Evolutionary conservation across 1,284 basidiomycete genomes (phyloP).

Genomic region (Erythrobasidium hasegawianum): DNA sequence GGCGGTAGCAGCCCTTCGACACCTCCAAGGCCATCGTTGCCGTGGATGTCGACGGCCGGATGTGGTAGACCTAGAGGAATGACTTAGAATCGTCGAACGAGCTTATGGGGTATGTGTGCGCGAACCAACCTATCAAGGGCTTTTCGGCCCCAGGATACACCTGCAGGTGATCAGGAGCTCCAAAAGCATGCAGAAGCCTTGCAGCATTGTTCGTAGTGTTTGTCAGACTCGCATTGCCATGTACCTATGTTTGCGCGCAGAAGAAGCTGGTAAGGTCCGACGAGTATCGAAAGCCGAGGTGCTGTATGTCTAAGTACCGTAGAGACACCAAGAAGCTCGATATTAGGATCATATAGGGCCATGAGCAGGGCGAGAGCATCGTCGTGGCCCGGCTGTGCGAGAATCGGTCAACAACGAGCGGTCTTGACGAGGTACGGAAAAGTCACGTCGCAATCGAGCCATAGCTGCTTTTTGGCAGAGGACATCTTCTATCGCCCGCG

Average conservation of each 20-base stretch:
- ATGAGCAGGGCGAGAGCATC: constrained; percentile 75
- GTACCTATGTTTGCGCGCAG: constrained; percentile 58
- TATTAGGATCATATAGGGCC: constrained; percentile 61
- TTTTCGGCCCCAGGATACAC: constrained; percentile 65
- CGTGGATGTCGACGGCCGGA: constrained; percentile 69
- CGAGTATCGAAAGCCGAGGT: too few relatives aligned
- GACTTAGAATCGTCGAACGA: too few relatives aligned
- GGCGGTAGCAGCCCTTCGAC: constrained; percentile 61
- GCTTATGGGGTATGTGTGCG: too few relatives aligned
- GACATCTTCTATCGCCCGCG: too few relatives aligned
- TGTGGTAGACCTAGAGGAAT: constrained; percentile 40
- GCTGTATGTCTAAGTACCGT: constrained; percentile 55
- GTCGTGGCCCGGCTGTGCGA: constrained; percentile 61
- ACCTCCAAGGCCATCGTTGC: constrained; percentile 70
- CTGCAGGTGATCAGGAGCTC: constrained; percentile 57
- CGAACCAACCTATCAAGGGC: constrained; percentile 59
- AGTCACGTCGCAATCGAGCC: too few relatives aligned
- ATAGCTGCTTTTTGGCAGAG: too few relatives aligned
- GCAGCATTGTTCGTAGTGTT: constrained; percentile 68
- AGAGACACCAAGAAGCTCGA: constrained; percentile 70
- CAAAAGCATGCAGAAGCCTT: constrained; percentile 66
- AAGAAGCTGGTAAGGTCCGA: background rate
- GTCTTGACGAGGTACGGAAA: too few relatives aligned
- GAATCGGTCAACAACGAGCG: too few relatives aligned
- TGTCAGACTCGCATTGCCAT: constrained; percentile 66